Base-by-base conservation (phyloP, 2,329 filamentous ascomycete species). In the Apiospora hydei region DNA sequence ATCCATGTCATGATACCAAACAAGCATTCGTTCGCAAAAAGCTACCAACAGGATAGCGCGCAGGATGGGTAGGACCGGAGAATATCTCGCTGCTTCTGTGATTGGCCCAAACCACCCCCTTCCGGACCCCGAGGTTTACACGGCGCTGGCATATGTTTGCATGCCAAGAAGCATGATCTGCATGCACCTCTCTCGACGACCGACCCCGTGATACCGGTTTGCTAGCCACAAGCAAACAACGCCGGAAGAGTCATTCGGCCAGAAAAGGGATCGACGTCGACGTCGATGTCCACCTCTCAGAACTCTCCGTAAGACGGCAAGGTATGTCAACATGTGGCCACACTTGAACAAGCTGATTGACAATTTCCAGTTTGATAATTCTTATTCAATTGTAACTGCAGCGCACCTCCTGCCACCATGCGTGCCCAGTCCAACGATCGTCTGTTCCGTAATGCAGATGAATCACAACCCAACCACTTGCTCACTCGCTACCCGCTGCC, bases 71-170 rank as follows among this genome's bases (percentile, higher is more conserved):
- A 30, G 26, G 2, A 2, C 2, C 57, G 57, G 57, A 41, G 57
- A 64, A 64, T 64, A 14, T 24, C 57, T 64, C 57, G 57, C 57
- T 41, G 34, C 57, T 64, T 64, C 34, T 41, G 4, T 64, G 57
- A 64, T 64, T 64, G 57, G 57, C 30, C n/a, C 10, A 4, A 16
- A 13, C 21, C 10, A 21, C 26, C 16, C 16, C 5, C 26, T 10
- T 38, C 53, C 30, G 53, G 30, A 0, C 6, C 6, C 53, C 53
- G 53, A 61, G 30, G 53, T 61, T 38, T 38, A 38, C 53, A 61
- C 53, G 30, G 53, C 11, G 30, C 53, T 61, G 53, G 4, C 53
- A 57, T 34, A 7, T 10, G 24, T 26, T 24, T n/a, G 24, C 13
- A 49, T 10, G 24, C 51, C n/a, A 24, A 24, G 4, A 26, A 26